Conservation (phyloP, 306 rosid species). For the Castanea mollissima region DNA sequence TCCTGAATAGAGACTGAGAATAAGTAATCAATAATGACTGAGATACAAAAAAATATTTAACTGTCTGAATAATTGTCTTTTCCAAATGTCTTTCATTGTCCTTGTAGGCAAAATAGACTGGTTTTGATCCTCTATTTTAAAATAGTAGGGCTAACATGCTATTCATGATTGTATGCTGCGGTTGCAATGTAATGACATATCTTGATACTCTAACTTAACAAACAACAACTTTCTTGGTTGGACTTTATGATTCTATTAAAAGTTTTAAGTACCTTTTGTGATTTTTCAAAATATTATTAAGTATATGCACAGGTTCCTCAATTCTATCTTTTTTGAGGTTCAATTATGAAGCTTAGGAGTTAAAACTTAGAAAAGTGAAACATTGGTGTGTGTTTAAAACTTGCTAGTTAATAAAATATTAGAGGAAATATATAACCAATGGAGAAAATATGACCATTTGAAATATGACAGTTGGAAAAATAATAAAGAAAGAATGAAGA, state of each 20-base stretch:
- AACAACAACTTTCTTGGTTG: not conserved
- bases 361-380: no score
- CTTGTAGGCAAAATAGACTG: not conserved
- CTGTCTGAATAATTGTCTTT: no score
- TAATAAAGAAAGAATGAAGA: no score
- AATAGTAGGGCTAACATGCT: not conserved
- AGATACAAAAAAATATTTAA: not conserved
- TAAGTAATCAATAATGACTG: not conserved
- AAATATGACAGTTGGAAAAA: no score
- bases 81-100: conserved; percentile 1
- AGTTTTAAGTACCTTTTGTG: not conserved
- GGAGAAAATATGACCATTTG: no score
- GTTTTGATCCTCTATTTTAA: not conserved
- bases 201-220: not conserved
- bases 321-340: not conserved
- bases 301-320: not conserved
- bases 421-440: no score
- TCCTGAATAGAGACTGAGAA: not conserved
- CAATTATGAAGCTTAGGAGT: no score
- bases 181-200: not conserved
- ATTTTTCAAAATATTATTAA: not conserved
- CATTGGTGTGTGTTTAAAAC: no score
- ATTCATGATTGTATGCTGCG: not conserved
- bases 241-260: not conserved
- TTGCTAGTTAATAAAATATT: no score